These are phyloP conservation scores for Capsicum chinense DNA, from an alignment of 257 asterid genomes.

Conservation along the genomic window DNA sequence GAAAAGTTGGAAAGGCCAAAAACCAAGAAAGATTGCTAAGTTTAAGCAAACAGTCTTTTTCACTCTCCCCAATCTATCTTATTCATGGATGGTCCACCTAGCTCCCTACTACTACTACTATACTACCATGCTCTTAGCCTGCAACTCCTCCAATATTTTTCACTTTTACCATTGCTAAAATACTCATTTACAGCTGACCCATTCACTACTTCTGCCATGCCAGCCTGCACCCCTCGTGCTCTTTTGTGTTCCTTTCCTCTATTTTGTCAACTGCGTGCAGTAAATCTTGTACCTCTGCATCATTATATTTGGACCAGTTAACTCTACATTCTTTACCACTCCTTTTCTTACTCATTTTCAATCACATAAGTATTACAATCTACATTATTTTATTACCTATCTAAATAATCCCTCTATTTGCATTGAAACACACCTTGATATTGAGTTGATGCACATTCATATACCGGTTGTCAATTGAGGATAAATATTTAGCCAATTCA, in stretches of 20 bases:
- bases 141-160: background rate
- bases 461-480: too few species aligned
- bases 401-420: too few species aligned
- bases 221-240: conserved; percentile 10
- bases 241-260: background rate
- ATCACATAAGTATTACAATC: background rate
- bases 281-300: background rate
- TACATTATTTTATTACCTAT: too few species aligned
- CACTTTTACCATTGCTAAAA: background rate
- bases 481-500: too few species aligned
- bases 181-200: background rate
- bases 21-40: conserved; percentile 37
- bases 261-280: conserved; percentile 24
- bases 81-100: conserved; percentile 44
- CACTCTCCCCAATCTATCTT: conserved; percentile 24
- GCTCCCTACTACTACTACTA: background rate
- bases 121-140: background rate
- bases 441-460: too few species aligned
- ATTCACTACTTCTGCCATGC: background rate
- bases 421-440: too few species aligned
- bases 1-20: conserved; percentile 32
- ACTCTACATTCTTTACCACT: background rate
- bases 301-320: background rate
- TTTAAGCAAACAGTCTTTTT: conserved; percentile 46
- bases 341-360: background rate